Percentiles rank a stretch among this genome's conserved stretches.
Evolutionary conservation across 371 early-diverging fungal species (phyloP).

Genomic region (Mortierella sp.): DNA sequence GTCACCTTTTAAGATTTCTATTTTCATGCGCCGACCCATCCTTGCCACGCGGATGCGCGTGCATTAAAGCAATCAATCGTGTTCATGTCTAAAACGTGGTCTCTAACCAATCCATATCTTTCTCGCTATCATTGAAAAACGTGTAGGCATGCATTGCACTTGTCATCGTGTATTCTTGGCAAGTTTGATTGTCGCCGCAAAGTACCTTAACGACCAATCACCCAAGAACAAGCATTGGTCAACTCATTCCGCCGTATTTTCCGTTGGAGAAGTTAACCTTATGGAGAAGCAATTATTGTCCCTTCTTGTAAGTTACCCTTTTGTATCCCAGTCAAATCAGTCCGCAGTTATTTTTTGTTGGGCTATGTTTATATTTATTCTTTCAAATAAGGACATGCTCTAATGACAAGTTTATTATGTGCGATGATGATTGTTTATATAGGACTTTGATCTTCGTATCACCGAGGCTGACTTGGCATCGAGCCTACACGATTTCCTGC

Average conservation of each 20-base stretch:
- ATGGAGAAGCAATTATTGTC: conserved; percentile 86
- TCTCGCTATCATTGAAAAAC: too few species aligned
- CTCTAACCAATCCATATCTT: too few species aligned
- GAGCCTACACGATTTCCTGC: conserved; percentile 38
- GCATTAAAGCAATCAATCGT: not conserved
- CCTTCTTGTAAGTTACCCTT: conserved; percentile 57
- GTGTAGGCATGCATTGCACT: conserved; percentile 78
- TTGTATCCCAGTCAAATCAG: too few species aligned
- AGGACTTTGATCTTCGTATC: conserved; percentile 60
- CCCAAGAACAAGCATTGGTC: conserved; percentile 87
- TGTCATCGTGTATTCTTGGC: conserved; percentile 84
- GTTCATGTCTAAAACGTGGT: not conserved
- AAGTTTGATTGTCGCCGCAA: conserved; percentile 77
- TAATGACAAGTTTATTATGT: not conserved
- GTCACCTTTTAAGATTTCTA: not conserved
- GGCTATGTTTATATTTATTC: not conserved
- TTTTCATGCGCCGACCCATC: conserved; percentile 2
- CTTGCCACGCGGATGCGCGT: not conserved
- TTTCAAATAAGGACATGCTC: too few species aligned
- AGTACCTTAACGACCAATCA: conserved; percentile 81
- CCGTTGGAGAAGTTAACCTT: conserved; percentile 80
- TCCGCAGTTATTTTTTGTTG: not conserved
- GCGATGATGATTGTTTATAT: conserved; percentile 18
- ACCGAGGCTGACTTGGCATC: conserved; percentile 56
- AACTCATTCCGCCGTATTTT: conserved; percentile 74